These are phyloP conservation scores for Mucor plumbeus DNA, from an alignment of 371 early-diverging fungal genomes.

Conservation along the genomic window DNA sequence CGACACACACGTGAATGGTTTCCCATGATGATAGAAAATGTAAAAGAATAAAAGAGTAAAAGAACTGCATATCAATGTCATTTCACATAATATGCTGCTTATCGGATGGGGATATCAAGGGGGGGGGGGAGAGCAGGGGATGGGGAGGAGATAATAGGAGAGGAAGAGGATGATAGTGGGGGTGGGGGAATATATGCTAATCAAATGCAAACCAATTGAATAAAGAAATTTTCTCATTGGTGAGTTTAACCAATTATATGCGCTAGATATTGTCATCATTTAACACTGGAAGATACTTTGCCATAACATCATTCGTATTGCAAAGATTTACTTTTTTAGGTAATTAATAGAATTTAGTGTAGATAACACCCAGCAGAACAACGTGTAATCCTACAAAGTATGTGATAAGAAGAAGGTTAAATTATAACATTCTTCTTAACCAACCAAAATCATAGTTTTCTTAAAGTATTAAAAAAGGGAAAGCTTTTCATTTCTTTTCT, in stretches of 20 bases:
- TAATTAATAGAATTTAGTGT: neutral
- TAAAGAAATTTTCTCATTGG: conserved; percentile 11
- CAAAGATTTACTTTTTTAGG: neutral
- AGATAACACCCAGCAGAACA: conserved; percentile 1
- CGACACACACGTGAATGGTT: conserved; percentile 4
- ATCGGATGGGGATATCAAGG: neutral
- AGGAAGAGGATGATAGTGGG: neutral
- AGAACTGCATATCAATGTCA: conserved; percentile 7
- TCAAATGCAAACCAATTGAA: neutral
- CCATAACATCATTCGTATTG: conserved; percentile 10
- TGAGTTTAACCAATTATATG: conserved; percentile 4
- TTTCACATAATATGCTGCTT: neutral
- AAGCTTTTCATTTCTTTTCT: neutral
- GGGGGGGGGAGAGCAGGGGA: neutral
- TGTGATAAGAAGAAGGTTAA: conserved; percentile 7
- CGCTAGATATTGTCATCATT: conserved; percentile 1
- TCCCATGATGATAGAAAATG: neutral
- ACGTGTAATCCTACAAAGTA: neutral
- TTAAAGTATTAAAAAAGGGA: neutral
- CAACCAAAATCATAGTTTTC: neutral
- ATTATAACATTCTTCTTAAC: neutral
- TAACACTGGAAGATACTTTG: neutral
- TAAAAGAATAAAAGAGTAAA: neutral
- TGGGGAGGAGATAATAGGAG: neutral
- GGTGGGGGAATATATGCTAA: neutral